Evolutionary conservation across 306 rosid genomes (phyloP).

Genomic region (Vigna radiata): DNA sequence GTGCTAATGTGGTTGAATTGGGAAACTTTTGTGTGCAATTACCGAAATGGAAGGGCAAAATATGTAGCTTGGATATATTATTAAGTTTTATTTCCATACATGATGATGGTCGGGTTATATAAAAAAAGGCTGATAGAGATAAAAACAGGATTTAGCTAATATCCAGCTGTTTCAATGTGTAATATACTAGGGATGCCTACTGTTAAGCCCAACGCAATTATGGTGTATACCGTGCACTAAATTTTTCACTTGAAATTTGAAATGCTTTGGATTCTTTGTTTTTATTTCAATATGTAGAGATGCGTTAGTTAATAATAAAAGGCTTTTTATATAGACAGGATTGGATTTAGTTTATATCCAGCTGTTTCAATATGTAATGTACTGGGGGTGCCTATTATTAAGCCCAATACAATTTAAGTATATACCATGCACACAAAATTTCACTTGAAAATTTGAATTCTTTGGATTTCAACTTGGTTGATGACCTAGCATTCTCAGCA

Average conservation of each 20-base stretch:
- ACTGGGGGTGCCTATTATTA: constrained; percentile 26
- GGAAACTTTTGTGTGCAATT: constrained; percentile 17
- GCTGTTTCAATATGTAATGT: constrained; percentile 28
- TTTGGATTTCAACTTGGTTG: neutral
- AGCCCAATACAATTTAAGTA: constrained; percentile 6
- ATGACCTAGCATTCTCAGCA: constrained; percentile 10
- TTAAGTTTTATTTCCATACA: neutral
- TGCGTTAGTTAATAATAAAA: neutral
- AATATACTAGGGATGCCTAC: constrained; percentile 28
- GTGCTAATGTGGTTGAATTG: constrained; percentile 31
- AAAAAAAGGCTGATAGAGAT: neutral
- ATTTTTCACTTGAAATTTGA: constrained; percentile 31
- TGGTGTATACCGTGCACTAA: too few relatives aligned
- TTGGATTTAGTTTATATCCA: neutral
- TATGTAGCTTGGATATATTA: neutral
- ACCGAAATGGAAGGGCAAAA: neutral
- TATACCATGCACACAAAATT: neutral
- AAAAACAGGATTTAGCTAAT: constrained; percentile 15
- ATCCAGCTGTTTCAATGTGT: constrained; percentile 16
- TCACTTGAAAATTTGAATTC: constrained; percentile 26
- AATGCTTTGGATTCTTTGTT: neutral
- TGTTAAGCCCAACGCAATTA: constrained; percentile 2
- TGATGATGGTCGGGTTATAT: neutral
- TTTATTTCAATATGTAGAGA: constrained; percentile 9
- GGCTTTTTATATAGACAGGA: constrained; percentile 16